Percentiles rank a stretch among this genome's conserved stretches.
Evolutionary conservation across 257 asterid genomes (phyloP).

Genomic region (Solanum medicagineum): DNA sequence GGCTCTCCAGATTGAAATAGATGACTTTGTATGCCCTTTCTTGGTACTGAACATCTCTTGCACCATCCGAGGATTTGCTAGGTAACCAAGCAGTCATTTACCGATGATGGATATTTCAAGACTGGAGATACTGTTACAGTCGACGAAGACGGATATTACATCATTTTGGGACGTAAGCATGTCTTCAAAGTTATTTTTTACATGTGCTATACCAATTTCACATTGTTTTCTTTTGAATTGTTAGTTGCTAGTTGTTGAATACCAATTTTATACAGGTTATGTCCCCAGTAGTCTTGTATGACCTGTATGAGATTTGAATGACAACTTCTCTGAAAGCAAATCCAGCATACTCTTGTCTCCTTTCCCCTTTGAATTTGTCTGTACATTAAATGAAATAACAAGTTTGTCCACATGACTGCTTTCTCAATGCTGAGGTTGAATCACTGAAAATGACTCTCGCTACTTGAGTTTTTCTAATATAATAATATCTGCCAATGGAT

Average conservation of each 20-base stretch:
- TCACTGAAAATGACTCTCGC: not conserved
- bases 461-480: not conserved
- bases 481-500: not conserved
- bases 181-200: not conserved
- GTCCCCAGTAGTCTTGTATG: not conserved
- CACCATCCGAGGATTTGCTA: constrained; percentile 4
- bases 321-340: not conserved
- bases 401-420: not conserved
- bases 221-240: not conserved
- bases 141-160: constrained; percentile 84
- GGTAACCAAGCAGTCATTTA: constrained; percentile 82
- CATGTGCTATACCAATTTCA: not conserved
- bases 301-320: not conserved
- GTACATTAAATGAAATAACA: not conserved
- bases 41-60: not conserved
- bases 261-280: not conserved
- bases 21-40: not conserved
- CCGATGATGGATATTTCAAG: constrained; percentile 77
- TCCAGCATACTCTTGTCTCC: not conserved
- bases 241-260: not conserved
- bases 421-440: not conserved
- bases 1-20: not conserved
- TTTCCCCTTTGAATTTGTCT: not conserved
- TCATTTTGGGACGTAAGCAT: constrained; percentile 92
- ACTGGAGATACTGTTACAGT: constrained; percentile 92